Percentiles rank a stretch among this genome's conserved stretches.
Conservation (phyloP, 176 grass and related monocot species). For the Oryza punctata region DNA sequence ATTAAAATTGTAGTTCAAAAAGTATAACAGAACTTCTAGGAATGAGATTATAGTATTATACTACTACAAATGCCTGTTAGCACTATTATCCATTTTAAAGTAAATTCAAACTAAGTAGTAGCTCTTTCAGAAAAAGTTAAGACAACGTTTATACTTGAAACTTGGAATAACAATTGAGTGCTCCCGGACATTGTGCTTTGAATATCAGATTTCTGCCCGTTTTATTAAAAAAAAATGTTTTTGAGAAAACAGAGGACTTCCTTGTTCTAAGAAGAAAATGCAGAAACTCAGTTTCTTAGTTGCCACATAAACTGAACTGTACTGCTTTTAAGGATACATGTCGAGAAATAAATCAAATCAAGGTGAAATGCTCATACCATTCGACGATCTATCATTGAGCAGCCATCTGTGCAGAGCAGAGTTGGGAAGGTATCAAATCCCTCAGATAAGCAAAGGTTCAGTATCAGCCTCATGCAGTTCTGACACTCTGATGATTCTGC, state of each 20-base stretch:
- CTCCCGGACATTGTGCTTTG: background rate
- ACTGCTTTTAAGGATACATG: conserved; percentile 3
- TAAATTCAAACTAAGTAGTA: conserved; percentile 21
- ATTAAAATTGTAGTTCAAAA: background rate
- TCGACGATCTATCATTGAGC: conserved; percentile 94
- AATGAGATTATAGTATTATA: background rate
- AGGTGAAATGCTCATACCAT: conserved; percentile 68
- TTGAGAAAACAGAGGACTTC: background rate
- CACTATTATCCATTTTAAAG: conserved; percentile 6
- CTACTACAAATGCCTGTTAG: conserved; percentile 1
- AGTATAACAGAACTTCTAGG: background rate
- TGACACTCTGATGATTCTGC: conserved; percentile 86
- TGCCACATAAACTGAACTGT: background rate
- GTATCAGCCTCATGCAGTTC: conserved; percentile 81
- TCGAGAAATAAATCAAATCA: conserved; percentile 28
- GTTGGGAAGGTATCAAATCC: conserved; percentile 97
- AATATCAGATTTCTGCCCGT: background rate
- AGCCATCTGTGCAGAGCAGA: conserved; percentile 95
- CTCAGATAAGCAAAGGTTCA: conserved; percentile 85
- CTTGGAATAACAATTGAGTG: background rate
- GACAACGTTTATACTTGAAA: background rate
- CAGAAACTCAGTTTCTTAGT: conserved; percentile 2
- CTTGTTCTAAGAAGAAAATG: conserved; percentile 6
- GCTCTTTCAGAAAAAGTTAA: conserved; percentile 22
- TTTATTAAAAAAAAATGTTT: conserved; percentile 17